Percentiles rank a stretch among this genome's conserved stretches.
Conservation (phyloP, 2,329 filamentous ascomycete genomes). For the Colletotrichum sp. region DNA sequence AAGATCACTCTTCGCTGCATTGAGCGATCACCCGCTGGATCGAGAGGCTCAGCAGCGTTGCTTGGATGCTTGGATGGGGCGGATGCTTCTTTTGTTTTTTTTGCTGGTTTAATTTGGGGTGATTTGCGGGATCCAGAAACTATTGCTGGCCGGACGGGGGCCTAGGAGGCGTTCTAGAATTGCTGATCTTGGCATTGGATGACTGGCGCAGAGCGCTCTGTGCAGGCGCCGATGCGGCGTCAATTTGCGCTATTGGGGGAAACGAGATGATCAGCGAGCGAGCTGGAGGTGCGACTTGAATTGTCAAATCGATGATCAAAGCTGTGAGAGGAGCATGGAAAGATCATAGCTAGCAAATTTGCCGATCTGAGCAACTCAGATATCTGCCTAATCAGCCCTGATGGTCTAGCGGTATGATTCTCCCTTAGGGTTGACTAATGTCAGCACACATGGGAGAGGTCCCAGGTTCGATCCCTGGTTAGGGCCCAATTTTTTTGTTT, state of each 20-base stretch:
- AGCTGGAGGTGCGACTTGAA: rapidly evolving
- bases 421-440: background rate
- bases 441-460: background rate
- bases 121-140: background rate
- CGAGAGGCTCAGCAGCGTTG: background rate
- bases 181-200: background rate
- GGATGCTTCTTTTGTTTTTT: background rate
- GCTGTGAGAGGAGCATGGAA: rapidly evolving
- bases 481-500: background rate
- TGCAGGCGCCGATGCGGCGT: background rate
- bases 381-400: background rate
- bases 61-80: background rate
- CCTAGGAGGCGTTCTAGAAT: background rate
- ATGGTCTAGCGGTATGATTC: conserved; percentile 12
- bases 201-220: background rate
- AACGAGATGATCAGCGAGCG: background rate
- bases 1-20: background rate
- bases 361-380: rapidly evolving
- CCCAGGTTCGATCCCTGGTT: conserved; percentile 8
- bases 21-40: background rate
- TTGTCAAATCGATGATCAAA: too few relatives aligned
- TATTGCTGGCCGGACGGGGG: background rate
- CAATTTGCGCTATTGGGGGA: background rate
- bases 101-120: background rate
- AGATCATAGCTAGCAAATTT: too few relatives aligned